These are phyloP conservation scores for Penicillium antarcticum DNA, from an alignment of 495 filamentous ascomycete genomes.

Conservation along the genomic window DNA sequence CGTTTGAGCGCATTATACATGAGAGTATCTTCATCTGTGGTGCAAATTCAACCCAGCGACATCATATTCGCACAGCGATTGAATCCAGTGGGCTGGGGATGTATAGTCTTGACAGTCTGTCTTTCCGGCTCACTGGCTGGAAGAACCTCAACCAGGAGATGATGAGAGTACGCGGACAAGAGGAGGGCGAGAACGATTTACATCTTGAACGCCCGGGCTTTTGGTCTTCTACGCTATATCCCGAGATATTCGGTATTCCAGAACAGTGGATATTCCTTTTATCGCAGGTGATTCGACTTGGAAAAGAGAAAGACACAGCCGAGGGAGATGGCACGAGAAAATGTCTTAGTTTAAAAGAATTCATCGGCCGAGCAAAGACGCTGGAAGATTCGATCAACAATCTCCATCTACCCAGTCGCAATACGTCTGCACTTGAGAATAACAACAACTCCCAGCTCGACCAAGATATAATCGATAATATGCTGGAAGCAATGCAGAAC, in stretches of 20 bases:
- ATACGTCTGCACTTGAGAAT: neutral
- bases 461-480: conserved; percentile 8
- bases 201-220: conserved; percentile 25
- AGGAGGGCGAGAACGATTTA: conserved; percentile 25
- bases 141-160: conserved; percentile 21
- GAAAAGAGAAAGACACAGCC: conserved; percentile 21
- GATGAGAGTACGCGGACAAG: conserved; percentile 16
- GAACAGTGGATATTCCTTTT: conserved; percentile 22
- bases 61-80: conserved; percentile 9
- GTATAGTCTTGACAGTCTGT: conserved; percentile 16
- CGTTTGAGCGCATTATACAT: conserved; percentile 26
- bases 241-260: conserved; percentile 26
- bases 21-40: conserved; percentile 25
- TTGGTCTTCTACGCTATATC: conserved; percentile 24
- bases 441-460: conserved; percentile 13
- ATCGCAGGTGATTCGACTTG: conserved; percentile 23
- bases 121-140: conserved; percentile 24
- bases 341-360: conserved; percentile 17
- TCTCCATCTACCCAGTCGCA: conserved; percentile 8
- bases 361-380: conserved; percentile 15
- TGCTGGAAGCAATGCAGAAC: conserved; percentile 23
- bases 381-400: conserved; percentile 23
- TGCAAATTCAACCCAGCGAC: conserved; percentile 13
- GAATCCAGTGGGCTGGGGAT: conserved; percentile 16
- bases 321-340: conserved; percentile 4